phyloP scores from a whole-genome alignment of 192 early-diverging fungal genomes.

The Backusella liffmaniae region DNA sequence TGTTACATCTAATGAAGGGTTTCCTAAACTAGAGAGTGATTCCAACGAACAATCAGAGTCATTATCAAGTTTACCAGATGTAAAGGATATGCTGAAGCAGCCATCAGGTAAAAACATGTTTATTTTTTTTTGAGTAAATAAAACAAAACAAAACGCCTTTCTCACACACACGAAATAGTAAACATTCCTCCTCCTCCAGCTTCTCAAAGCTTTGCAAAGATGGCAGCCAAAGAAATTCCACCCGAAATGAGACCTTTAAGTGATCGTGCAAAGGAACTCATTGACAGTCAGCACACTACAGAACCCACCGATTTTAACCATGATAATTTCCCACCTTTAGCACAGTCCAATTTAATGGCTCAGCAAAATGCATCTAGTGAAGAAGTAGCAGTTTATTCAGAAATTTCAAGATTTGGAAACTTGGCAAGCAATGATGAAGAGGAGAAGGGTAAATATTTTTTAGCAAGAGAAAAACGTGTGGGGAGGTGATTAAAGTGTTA shows the following conservation, averaged over 20 bases:
- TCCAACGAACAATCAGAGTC: neutral
- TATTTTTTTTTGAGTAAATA: neutral
- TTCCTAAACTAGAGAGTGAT: constrained; percentile 18
- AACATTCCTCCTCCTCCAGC: constrained; percentile 25
- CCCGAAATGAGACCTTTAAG: neutral
- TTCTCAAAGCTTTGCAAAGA: constrained; percentile 29
- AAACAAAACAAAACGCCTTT: neutral
- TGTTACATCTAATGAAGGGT: constrained; percentile 21
- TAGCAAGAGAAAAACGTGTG: neutral
- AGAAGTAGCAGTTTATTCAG: constrained; percentile 13
- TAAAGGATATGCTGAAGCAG: constrained; percentile 29
- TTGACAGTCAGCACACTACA: neutral
- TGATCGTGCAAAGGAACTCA: neutral
- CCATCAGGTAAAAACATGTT: constrained; percentile 15
- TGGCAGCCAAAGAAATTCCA: constrained; percentile 24
- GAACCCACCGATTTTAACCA: constrained; percentile 6
- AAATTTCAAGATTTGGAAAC: constrained; percentile 12
- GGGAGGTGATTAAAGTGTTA: neutral
- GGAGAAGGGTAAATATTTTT: neutral
- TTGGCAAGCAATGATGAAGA: neutral
- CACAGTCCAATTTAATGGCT: constrained; percentile 15
- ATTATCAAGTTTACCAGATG: constrained; percentile 24
- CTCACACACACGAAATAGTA: neutral
- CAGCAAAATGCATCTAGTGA: constrained; percentile 1
- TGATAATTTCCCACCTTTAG: constrained; percentile 19